phyloP scores from a whole-genome alignment of 1,284 basidiomycete genomes.

The Mycena sp. region DNA sequence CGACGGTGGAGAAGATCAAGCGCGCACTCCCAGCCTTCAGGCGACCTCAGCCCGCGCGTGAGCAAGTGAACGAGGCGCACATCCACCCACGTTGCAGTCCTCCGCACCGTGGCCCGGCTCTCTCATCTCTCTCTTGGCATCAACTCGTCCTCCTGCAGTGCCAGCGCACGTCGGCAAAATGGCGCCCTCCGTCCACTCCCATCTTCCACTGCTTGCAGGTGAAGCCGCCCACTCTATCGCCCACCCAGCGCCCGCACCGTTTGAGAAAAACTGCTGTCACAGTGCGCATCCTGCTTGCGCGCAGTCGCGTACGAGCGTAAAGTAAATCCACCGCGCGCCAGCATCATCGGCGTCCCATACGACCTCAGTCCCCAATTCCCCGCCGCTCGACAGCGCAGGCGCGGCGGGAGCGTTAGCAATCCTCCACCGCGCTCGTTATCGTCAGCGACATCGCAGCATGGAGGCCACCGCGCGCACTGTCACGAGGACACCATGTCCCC shows the following conservation, averaged over 20 bases:
- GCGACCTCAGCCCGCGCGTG: neutral
- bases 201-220: neutral
- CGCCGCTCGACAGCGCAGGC: neutral
- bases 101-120: neutral
- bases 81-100: neutral
- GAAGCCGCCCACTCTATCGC: neutral
- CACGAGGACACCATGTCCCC: neutral
- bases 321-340: neutral
- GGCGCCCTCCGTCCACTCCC: neutral
- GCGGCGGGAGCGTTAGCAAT: neutral
- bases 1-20: neutral
- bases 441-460: neutral
- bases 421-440: neutral
- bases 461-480: neutral
- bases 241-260: neutral
- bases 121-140: neutral
- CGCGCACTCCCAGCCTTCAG: neutral
- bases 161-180: neutral
- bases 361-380: neutral
- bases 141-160: neutral
- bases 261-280: neutral
- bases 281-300: neutral
- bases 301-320: slow-evolving; percentile 1
- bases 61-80: neutral
- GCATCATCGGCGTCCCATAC: neutral